phyloP scores from a whole-genome alignment of 495 filamentous ascomycete species.

The Talaromyces thailandensis region DNA sequence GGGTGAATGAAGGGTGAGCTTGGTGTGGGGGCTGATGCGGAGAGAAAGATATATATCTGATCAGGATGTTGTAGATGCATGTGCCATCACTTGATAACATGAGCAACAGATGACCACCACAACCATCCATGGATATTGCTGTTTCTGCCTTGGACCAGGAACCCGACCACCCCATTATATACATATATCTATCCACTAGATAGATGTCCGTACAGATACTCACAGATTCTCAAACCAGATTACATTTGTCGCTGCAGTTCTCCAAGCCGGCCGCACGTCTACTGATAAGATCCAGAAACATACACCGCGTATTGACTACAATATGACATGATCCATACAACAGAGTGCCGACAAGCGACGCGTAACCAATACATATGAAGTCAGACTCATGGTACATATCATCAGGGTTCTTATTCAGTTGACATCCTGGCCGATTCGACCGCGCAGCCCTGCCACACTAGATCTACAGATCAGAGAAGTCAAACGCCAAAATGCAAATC shows the following conservation, averaged over 20 bases:
- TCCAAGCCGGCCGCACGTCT: background rate
- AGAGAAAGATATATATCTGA: constrained; percentile 6
- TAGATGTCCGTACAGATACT: background rate
- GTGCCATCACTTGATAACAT: background rate
- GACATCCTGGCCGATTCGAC: background rate
- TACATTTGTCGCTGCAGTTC: background rate
- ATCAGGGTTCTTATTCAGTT: background rate
- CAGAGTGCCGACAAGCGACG: background rate
- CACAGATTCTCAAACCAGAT: background rate
- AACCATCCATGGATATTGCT: background rate
- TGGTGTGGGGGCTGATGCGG: constrained; percentile 2
- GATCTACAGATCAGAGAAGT: background rate
- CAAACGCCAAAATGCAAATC: background rate
- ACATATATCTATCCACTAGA: background rate
- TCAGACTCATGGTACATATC: background rate
- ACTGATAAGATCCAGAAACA: background rate
- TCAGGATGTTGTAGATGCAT: background rate
- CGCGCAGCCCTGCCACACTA: no score
- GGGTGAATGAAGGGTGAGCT: background rate
- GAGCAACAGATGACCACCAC: background rate
- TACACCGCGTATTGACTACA: background rate
- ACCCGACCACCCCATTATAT: no score
- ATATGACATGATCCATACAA: background rate
- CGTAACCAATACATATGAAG: background rate
- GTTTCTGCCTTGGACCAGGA: background rate